A percentile compares a stretch with the other conserved stretches of the same genome.
Evolutionary conservation across 1,284 basidiomycete genomes (phyloP).

Genomic region (Stygiomarasmius scandens): DNA sequence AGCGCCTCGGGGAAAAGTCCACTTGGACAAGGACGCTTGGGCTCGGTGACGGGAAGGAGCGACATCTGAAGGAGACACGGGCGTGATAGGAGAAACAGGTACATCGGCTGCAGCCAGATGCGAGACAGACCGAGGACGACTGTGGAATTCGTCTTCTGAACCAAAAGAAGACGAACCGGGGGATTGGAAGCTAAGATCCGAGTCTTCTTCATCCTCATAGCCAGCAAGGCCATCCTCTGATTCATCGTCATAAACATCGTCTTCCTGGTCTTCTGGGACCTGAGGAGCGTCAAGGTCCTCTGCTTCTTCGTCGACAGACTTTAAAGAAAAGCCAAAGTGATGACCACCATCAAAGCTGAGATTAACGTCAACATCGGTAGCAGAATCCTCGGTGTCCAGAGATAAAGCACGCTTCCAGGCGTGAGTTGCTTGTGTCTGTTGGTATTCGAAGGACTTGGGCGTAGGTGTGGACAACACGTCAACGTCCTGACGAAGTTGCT

Average conservation of each 20-base stretch:
- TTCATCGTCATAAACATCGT: slow-evolving; percentile 38
- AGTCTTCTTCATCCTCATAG: slow-evolving; percentile 66
- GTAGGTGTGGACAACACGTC: slow-evolving; percentile 49
- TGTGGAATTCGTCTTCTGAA: slow-evolving; percentile 51
- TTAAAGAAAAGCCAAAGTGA: slow-evolving; percentile 48
- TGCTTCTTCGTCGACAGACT: slow-evolving; percentile 53
- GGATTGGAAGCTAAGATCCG: slow-evolving; percentile 50
- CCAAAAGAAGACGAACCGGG: slow-evolving; percentile 52
- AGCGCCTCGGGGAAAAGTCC: slow-evolving; percentile 64
- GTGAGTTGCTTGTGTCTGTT: slow-evolving; percentile 31
- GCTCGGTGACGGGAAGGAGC: slow-evolving; percentile 28
- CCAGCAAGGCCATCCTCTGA: slow-evolving; percentile 56
- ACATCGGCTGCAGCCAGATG: slow-evolving; percentile 31
- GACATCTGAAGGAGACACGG: slow-evolving; percentile 14
- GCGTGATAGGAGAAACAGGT: slow-evolving; percentile 25
- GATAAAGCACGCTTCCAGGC: slow-evolving; percentile 51
- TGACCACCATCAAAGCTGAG: slow-evolving; percentile 47
- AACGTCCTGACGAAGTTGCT: slow-evolving; percentile 11
- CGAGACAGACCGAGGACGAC: slow-evolving; percentile 32
- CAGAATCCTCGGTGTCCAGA: slow-evolving; percentile 61
- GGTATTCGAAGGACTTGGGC: slow-evolving; percentile 35
- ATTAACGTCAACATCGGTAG: slow-evolving; percentile 66
- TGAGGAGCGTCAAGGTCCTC: slow-evolving; percentile 9
- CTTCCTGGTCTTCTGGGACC: slow-evolving; percentile 43
- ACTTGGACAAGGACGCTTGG: slow-evolving; percentile 60